Conservation (phyloP, 345 rosid genomes). For the Pugionium dolabratum region DNA sequence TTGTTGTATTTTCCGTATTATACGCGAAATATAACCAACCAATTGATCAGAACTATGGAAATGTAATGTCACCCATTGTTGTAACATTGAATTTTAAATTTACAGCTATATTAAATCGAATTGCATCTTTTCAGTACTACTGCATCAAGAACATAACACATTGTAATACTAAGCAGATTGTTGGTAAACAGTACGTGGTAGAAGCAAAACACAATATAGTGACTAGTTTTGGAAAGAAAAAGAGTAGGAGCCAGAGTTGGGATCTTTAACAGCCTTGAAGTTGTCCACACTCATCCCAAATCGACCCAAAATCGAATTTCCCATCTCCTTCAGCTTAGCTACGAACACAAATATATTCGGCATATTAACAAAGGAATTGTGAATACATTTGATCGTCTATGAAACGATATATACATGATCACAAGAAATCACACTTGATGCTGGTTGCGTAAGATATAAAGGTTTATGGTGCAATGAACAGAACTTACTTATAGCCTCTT, state of each 20-base stretch:
- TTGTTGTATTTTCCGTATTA: constrained; percentile 30
- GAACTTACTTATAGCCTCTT: constrained; percentile 86
- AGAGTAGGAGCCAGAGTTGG: constrained; percentile 89
- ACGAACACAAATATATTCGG: constrained; percentile 28
- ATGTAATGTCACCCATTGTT: constrained; percentile 1
- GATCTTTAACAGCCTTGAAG: constrained; percentile 95
- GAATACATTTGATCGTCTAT: no score
- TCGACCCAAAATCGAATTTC: constrained; percentile 76
- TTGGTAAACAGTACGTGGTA: no score
- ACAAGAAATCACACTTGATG: no score
- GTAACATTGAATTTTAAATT: constrained; percentile 27
- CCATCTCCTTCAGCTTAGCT: constrained; percentile 93
- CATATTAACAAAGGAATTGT: no score
- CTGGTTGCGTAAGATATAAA: no score
- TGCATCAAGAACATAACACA: constrained; percentile 9
- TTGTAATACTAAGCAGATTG: not conserved
- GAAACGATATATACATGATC: no score
- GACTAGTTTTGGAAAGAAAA: constrained; percentile 60
- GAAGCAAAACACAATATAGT: not conserved
- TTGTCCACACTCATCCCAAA: constrained; percentile 94
- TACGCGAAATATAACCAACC: not conserved
- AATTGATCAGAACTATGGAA: not conserved
- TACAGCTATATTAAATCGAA: constrained; percentile 28
- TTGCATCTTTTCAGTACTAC: not conserved
- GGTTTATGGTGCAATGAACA: no score